Percentiles rank a stretch among this genome's conserved stretches.
phyloP scores from a whole-genome alignment of 371 early-diverging fungal species.

The Blakeslea trispora region DNA sequence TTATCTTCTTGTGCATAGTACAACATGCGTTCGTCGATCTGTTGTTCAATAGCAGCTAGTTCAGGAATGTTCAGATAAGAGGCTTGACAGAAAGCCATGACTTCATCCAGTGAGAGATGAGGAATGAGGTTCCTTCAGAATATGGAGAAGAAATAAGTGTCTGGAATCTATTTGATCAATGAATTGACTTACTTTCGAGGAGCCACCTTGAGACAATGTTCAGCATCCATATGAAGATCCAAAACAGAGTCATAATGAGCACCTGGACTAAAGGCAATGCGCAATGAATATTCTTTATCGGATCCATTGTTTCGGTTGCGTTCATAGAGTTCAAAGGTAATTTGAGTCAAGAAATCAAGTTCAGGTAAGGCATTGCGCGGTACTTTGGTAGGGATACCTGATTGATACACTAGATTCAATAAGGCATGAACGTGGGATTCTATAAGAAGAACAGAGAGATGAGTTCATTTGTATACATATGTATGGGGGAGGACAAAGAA shows the following conservation, averaged over 20 bases:
- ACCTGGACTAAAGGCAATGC: slow-evolving; percentile 92
- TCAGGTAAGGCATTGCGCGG: slow-evolving; percentile 74
- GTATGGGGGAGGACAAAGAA: too few species aligned
- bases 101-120: slow-evolving; percentile 47
- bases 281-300: slow-evolving; percentile 80
- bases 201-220: slow-evolving; percentile 87
- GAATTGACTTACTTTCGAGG: slow-evolving; percentile 54
- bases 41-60: slow-evolving; percentile 40
- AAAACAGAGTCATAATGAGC: slow-evolving; percentile 88
- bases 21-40: slow-evolving; percentile 45
- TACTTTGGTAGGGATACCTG: slow-evolving; percentile 78
- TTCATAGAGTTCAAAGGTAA: slow-evolving; percentile 97
- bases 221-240: slow-evolving; percentile 85
- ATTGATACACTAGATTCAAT: slow-evolving; percentile 86
- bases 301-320: slow-evolving; percentile 60
- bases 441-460: slow-evolving; percentile 21
- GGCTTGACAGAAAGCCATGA: slow-evolving; percentile 36
- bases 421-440: slow-evolving; percentile 91
- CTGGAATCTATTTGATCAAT: neutral
- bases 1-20: slow-evolving; percentile 54
- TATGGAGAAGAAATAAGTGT: neutral
- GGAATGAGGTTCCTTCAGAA: slow-evolving; percentile 42
- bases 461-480: neutral
- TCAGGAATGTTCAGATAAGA: slow-evolving; percentile 45
- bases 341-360: slow-evolving; percentile 93